Percentiles rank a stretch among this genome's conserved stretches.
phyloP scores from a whole-genome alignment of 2,329 filamentous ascomycete genomes.

The Rhinocladiella mackenziei region DNA sequence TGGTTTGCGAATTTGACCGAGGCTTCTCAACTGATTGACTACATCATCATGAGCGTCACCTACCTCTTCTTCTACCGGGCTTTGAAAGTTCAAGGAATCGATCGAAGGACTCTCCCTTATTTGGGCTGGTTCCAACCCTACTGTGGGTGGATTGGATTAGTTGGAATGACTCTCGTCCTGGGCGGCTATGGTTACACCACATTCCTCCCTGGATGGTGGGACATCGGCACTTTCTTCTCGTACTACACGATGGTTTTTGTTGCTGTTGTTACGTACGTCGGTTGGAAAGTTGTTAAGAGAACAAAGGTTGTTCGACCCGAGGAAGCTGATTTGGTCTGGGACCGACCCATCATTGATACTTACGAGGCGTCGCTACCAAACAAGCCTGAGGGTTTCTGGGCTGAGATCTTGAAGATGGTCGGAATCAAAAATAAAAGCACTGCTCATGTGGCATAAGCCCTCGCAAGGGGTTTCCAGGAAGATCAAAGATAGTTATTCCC shows the following conservation, averaged over 20 bases:
- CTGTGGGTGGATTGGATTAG: constrained; percentile 38
- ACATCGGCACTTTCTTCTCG: constrained; percentile 63
- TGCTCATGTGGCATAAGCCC: too few species aligned
- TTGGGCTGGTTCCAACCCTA: constrained; percentile 58
- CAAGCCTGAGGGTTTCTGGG: constrained; percentile 39
- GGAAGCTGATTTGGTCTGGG: constrained; percentile 54
- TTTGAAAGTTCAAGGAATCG: constrained; percentile 48
- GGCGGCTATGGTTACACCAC: constrained; percentile 69
- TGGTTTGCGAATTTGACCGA: constrained; percentile 51
- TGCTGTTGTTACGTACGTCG: constrained; percentile 13
- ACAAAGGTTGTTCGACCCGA: constrained; percentile 9
- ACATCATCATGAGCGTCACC: constrained; percentile 57
- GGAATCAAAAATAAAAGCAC: too few species aligned
- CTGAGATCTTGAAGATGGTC: constrained; percentile 25
- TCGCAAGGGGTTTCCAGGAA: too few species aligned
- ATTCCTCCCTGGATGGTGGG: constrained; percentile 69
- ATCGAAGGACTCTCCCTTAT: constrained; percentile 55
- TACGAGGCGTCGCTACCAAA: constrained; percentile 54
- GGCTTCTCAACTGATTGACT: constrained; percentile 49
- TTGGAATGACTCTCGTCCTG: constrained; percentile 61
- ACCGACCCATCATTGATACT: constrained; percentile 56
- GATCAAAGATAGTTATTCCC: too few species aligned
- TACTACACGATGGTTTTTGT: constrained; percentile 23
- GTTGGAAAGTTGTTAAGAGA: constrained; percentile 32
- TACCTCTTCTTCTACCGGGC: constrained; percentile 58